Evolutionary conservation across 2,329 filamentous ascomycete species (phyloP).

Genomic region (Fusarium staphyleae): DNA sequence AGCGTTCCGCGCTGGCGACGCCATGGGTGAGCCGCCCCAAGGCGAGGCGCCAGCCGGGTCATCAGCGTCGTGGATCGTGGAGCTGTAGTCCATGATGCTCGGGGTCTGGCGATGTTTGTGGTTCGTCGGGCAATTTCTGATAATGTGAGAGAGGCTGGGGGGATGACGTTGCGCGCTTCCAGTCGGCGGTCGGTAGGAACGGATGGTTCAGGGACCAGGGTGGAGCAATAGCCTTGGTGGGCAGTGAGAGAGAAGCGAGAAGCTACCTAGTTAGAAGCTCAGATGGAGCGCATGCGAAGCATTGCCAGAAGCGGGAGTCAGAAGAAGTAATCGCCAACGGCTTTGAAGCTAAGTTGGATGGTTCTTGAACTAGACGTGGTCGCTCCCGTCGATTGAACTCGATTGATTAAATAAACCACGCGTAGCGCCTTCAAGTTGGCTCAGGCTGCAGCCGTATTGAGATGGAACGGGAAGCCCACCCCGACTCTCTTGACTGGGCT

Average conservation of each 20-base stretch:
- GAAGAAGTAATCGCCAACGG: too few relatives aligned
- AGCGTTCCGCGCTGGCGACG: conserved; percentile 57
- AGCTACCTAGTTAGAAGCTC: background rate
- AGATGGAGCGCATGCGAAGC: conserved; percentile 11
- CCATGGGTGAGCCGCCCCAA: conserved; percentile 62
- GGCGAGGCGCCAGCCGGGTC: conserved; percentile 61
- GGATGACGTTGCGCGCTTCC: conserved; percentile 38
- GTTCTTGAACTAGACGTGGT: too few relatives aligned
- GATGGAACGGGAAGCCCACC: conserved; percentile 1
- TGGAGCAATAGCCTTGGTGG: conserved; percentile 16
- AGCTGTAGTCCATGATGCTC: conserved; percentile 63
- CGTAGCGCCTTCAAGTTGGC: conserved; percentile 35
- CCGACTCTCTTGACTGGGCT: conserved; percentile 17
- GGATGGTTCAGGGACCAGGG: conserved; percentile 24
- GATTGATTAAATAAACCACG: too few relatives aligned
- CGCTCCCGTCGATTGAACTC: too few relatives aligned
- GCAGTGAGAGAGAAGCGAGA: conserved; percentile 8
- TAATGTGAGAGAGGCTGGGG: conserved; percentile 20
- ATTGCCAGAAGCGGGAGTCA: conserved; percentile 12
- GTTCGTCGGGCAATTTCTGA: conserved; percentile 18
- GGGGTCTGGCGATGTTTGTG: conserved; percentile 16
- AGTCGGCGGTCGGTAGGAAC: conserved; percentile 32
- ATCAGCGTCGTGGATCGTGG: conserved; percentile 62
- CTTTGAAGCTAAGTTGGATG: too few relatives aligned
- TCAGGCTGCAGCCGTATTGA: conserved; percentile 29